Percentiles rank a stretch among this genome's conserved stretches.
These are phyloP conservation scores for Parmelia sp. DNA, from an alignment of 495 filamentous ascomycete species.

Conservation along the genomic window DNA sequence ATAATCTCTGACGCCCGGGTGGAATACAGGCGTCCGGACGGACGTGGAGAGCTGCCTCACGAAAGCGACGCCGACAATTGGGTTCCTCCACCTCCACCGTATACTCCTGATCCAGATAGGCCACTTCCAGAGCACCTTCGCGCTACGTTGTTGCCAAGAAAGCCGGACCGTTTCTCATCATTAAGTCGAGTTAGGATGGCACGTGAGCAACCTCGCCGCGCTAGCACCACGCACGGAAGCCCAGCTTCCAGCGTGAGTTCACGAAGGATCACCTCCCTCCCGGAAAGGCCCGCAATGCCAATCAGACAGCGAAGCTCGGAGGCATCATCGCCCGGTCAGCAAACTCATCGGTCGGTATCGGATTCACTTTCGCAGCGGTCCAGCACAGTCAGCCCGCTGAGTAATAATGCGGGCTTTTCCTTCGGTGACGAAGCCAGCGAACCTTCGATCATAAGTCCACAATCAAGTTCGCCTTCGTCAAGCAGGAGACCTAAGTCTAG, in stretches of 20 bases:
- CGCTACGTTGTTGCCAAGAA: constrained; percentile 23
- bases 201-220: constrained; percentile 20
- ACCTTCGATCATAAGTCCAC: constrained; percentile 9
- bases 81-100: constrained; percentile 89
- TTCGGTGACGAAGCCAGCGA: constrained; percentile 16
- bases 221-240: constrained; percentile 24
- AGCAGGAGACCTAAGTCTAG: constrained; percentile 24
- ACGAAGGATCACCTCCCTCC: constrained; percentile 20
- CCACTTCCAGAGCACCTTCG: constrained; percentile 51
- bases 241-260: constrained; percentile 15
- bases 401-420: constrained; percentile 12
- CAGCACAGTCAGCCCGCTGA: constrained; percentile 21
- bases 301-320: constrained; percentile 16
- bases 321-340: constrained; percentile 10
- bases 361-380: constrained; percentile 5
- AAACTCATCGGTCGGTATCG: constrained; percentile 12
- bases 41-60: constrained; percentile 64
- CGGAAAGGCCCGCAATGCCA: constrained; percentile 18
- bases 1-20: constrained; percentile 26
- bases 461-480: constrained; percentile 12
- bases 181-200: constrained; percentile 9
- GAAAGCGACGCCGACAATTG: constrained; percentile 89
- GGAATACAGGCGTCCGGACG: constrained; percentile 48
- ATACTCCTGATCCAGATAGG: constrained; percentile 61
- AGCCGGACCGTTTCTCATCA: constrained; percentile 8